Conservation (phyloP, 352 stramenopile genomes). For the Globisporangium spiculum region DNA sequence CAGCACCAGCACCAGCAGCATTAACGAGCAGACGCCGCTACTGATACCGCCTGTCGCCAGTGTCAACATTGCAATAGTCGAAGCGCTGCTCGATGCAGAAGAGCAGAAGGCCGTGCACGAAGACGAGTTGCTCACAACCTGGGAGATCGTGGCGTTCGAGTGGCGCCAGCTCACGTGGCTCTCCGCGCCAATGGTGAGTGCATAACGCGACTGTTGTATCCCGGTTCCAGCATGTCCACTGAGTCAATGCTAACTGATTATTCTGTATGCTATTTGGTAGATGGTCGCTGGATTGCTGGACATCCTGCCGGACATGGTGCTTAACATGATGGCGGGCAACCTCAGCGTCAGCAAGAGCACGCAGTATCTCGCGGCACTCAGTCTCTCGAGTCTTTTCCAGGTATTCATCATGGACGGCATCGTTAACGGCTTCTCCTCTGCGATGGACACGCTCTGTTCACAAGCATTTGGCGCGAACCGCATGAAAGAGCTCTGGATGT, state of each 20-base stretch:
- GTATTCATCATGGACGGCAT: slow-evolving; percentile 21
- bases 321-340: slow-evolving; percentile 37
- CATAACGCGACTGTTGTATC: too few species aligned
- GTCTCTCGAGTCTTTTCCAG: slow-evolving; percentile 20
- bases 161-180: slow-evolving; percentile 19
- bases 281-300: slow-evolving; percentile 37
- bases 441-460: slow-evolving; percentile 37
- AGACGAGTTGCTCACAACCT: slow-evolving; percentile 20
- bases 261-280: slow-evolving; percentile 1
- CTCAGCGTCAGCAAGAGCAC: slow-evolving; percentile 32
- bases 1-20: slow-evolving; percentile 9
- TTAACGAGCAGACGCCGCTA: slow-evolving; percentile 25
- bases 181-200: slow-evolving; percentile 19
- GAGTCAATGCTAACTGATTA: background rate
- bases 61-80: slow-evolving; percentile 19
- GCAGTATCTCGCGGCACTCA: slow-evolving; percentile 30
- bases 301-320: slow-evolving; percentile 31
- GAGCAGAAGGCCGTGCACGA: slow-evolving; percentile 23
- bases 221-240: background rate
- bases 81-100: slow-evolving; percentile 24
- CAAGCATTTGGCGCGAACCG: slow-evolving; percentile 36
- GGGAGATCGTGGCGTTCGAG: slow-evolving; percentile 21
- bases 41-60: slow-evolving; percentile 15
- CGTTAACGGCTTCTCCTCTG: slow-evolving; percentile 24
- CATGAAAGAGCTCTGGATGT: slow-evolving; percentile 38